Evolutionary conservation across 352 stramenopile genomes (phyloP).

Genomic region (Globisporangium rhizosaccharum): DNA sequence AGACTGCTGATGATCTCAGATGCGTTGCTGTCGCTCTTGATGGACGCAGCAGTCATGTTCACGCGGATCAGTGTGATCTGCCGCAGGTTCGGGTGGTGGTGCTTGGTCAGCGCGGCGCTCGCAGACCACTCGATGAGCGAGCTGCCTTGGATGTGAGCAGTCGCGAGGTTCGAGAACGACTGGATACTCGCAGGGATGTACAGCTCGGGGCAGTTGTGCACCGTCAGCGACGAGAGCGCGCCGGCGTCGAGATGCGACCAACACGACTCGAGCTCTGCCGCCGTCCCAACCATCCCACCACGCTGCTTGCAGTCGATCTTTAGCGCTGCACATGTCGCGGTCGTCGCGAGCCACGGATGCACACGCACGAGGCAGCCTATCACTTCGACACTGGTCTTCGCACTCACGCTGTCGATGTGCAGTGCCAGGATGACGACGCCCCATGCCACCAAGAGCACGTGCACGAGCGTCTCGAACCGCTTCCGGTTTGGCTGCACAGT

Average conservation of each 20-base stretch:
- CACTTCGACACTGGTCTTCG: neutral
- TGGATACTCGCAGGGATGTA: neutral
- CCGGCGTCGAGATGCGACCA: neutral
- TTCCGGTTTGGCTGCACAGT: neutral
- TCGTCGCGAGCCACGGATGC: neutral
- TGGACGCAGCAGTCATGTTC: constrained; percentile 1
- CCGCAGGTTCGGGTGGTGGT: neutral
- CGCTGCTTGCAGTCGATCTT: neutral
- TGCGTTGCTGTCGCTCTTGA: neutral
- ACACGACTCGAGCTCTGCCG: neutral
- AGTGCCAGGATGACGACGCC: constrained; percentile 2
- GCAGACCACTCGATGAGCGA: constrained; percentile 1
- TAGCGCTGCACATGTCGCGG: neutral
- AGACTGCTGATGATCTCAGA: constrained; percentile 1
- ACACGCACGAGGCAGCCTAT: neutral
- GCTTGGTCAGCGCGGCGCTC: neutral
- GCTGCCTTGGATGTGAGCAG: neutral
- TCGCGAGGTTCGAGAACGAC: neutral
- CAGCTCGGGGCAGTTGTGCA: constrained; percentile 1
- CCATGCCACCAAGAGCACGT: constrained; percentile 1
- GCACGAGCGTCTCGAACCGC: constrained; percentile 1
- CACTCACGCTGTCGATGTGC: neutral
- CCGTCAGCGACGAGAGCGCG: neutral
- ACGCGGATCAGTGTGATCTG: neutral
- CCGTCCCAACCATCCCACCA: neutral